Percentiles rank a stretch among this genome's conserved stretches.
Evolutionary conservation across 2,329 filamentous ascomycete genomes (phyloP).

Genomic region (Ophiocordyceps camponoti-saundersi): DNA sequence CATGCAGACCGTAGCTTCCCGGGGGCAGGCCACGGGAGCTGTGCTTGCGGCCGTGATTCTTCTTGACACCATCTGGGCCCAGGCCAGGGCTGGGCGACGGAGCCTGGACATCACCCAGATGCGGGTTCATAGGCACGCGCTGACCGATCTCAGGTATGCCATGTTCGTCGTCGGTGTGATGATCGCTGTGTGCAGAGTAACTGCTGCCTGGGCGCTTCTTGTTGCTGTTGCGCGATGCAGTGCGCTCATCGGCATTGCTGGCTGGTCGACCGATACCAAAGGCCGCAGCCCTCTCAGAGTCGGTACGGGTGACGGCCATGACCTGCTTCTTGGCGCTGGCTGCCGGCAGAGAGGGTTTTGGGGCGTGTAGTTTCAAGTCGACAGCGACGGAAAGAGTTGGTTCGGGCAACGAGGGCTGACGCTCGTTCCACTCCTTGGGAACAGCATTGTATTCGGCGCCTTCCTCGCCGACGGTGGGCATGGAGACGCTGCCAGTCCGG

Average conservation of each 20-base stretch:
- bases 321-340: slow-evolving; percentile 73
- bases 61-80: slow-evolving; percentile 22
- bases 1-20: slow-evolving; percentile 84
- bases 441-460: slow-evolving; percentile 67
- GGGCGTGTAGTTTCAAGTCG: slow-evolving; percentile 75
- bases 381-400: slow-evolving; percentile 65
- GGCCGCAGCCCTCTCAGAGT: slow-evolving; percentile 74
- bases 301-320: slow-evolving; percentile 71
- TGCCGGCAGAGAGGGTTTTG: slow-evolving; percentile 69
- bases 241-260: slow-evolving; percentile 32
- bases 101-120: slow-evolving; percentile 90
- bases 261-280: slow-evolving; percentile 58
- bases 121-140: slow-evolving; percentile 83
- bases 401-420: slow-evolving; percentile 34
- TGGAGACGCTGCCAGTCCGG: slow-evolving; percentile 59
- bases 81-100: slow-evolving; percentile 62
- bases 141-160: slow-evolving; percentile 87
- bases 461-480: slow-evolving; percentile 80
- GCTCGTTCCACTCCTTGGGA: slow-evolving; percentile 19
- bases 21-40: slow-evolving; percentile 60
- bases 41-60: slow-evolving; percentile 50
- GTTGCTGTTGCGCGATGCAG: slow-evolving; percentile 29
- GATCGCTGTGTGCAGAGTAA: slow-evolving; percentile 32
- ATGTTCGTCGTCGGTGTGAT: slow-evolving; percentile 53
- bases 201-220: slow-evolving; percentile 49